Evolutionary conservation across 257 asterid species (phyloP).

Genomic region (Ilex asprella): DNA sequence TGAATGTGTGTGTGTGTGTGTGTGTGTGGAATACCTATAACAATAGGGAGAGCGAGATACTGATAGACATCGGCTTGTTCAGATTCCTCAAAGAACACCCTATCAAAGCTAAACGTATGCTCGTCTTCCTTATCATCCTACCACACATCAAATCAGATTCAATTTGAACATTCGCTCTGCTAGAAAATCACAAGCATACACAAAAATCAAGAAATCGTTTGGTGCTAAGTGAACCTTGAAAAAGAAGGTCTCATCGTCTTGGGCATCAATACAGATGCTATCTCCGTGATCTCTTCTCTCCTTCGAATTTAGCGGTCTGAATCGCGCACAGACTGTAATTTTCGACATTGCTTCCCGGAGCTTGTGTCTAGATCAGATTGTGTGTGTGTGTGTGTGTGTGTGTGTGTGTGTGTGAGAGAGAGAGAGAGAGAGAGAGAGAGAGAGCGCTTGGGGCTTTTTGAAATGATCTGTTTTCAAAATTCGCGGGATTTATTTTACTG

Average conservation of each 20-base stretch:
- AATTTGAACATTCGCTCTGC: background rate
- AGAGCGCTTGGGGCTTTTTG: too few species aligned
- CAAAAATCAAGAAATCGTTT: too few species aligned
- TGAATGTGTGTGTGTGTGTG: background rate
- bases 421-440: too few species aligned
- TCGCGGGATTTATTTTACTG: too few species aligned
- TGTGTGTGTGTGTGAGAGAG: too few species aligned
- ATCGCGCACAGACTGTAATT: conserved; percentile 64
- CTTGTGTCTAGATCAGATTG: too few species aligned
- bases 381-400: too few species aligned
- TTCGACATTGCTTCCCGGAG: conserved; percentile 37
- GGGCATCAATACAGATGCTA: conserved; percentile 39
- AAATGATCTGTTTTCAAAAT: too few species aligned
- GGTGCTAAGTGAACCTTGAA: conserved; percentile 41
- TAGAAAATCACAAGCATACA: background rate
- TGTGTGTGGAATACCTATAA: conserved; percentile 33
- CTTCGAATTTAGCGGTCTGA: conserved; percentile 69
- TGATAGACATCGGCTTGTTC: conserved; percentile 62
- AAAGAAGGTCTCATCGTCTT: conserved; percentile 52
- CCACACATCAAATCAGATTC: conserved; percentile 10
- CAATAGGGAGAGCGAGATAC: conserved; percentile 60
- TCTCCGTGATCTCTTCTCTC: conserved; percentile 64
- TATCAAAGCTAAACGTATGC: conserved; percentile 53
- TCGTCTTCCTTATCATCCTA: conserved; percentile 85
- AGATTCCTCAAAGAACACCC: conserved; percentile 74